Conservation (phyloP, 2,329 filamentous ascomycete species). For the Hyphodiscus sp. region DNA sequence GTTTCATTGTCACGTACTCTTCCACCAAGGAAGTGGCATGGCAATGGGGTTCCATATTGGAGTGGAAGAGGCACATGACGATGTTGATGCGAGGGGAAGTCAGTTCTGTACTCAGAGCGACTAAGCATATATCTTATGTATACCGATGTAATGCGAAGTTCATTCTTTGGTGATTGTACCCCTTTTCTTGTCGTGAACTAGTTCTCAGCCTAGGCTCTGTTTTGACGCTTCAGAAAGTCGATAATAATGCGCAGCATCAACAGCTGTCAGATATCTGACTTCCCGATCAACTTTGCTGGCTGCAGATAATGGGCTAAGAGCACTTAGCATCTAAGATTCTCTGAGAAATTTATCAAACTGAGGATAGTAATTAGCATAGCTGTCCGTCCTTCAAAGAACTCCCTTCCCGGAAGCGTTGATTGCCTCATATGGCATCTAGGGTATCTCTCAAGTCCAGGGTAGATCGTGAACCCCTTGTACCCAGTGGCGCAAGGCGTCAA, state of each 20-base stretch:
- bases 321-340: constrained; percentile 22
- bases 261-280: constrained; percentile 32
- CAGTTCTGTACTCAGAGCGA: background rate
- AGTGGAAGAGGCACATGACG: background rate
- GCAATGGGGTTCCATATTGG: constrained; percentile 30
- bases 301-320: constrained; percentile 26
- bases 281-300: no score
- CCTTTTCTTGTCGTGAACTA: constrained; percentile 29
- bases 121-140: no score
- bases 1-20: constrained; percentile 40
- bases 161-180: no score
- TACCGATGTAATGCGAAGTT: no score
- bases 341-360: constrained; percentile 22
- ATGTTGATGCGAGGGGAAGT: background rate
- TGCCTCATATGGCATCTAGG: constrained; percentile 32
- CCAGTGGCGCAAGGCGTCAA: constrained; percentile 25
- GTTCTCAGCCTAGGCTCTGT: constrained; percentile 32
- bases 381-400: constrained; percentile 31
- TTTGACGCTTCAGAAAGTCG: constrained; percentile 33
- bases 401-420: constrained; percentile 29
- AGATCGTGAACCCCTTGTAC: constrained; percentile 32
- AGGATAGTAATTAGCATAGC: constrained; percentile 26
- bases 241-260: constrained; percentile 30
- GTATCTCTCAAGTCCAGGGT: constrained; percentile 22
- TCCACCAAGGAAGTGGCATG: constrained; percentile 37